Conservation (phyloP, 2,329 filamentous ascomycete species). For the Xylaria arbuscula region DNA sequence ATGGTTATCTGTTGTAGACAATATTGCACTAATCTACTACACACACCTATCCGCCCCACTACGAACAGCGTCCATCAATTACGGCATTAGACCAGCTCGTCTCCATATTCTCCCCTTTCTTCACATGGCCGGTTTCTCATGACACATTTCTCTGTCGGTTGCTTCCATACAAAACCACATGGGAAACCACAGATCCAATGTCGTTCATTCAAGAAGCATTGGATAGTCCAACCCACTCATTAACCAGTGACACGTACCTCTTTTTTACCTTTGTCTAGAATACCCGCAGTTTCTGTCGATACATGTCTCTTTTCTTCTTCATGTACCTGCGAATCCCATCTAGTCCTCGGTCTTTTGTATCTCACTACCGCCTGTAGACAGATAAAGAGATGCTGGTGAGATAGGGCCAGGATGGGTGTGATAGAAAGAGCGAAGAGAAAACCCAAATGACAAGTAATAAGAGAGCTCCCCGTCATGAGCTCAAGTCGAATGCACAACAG, state of each 20-base stretch:
- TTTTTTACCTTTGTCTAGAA: conserved; percentile 6
- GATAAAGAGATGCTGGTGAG: neutral
- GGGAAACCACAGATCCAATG: conserved; percentile 25
- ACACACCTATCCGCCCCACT: conserved; percentile 20
- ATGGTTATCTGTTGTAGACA: conserved; percentile 10
- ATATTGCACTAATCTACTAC: conserved; percentile 28
- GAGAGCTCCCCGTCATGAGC: conserved; percentile 6
- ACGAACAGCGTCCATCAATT: conserved; percentile 11
- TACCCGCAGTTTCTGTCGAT: neutral
- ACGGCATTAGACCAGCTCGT: neutral
- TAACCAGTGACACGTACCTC: conserved; percentile 13
- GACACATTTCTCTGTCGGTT: conserved; percentile 3
- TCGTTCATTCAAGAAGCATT: conserved; percentile 35
- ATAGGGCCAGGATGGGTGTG: neutral
- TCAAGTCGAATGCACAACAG: neutral
- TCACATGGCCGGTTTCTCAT: conserved; percentile 9
- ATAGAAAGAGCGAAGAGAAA: neutral
- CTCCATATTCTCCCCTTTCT: neutral
- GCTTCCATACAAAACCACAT: conserved; percentile 27
- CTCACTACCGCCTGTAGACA: neutral
- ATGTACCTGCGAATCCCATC: neutral
- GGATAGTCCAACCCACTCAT: conserved; percentile 33
- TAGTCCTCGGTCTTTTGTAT: neutral
- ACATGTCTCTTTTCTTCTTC: neutral
- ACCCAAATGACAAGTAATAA: conserved; percentile 7